Base-by-base conservation (phyloP, 331 rosid species). In the Telfairia occidentalis region DNA sequence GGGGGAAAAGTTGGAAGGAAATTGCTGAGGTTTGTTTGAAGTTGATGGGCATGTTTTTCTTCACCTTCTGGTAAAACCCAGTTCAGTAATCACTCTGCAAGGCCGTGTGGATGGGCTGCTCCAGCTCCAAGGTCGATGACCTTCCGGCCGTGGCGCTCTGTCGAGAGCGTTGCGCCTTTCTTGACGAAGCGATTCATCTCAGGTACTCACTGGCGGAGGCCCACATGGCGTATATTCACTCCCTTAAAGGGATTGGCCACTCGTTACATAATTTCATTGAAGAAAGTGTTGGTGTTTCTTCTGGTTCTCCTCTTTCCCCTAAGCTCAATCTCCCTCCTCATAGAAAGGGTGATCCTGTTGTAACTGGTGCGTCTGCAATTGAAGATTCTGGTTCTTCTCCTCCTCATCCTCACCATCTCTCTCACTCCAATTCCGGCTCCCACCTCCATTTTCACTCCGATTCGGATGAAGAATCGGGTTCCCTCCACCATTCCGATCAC, bases 81-180 rank as follows among this genome's bases (percentile, higher is more conserved):
- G 52, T 64, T 76, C 13, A 24, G 63, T 12, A 46, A 28, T 46
- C 50, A 4, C 24, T 13, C 2, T 19, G 23, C 32, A 5, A 21
- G 40, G 58, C 5, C 19, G 29, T 38, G 45, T 57, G 43, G 29
- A 94, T 95, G 98, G 98, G 98, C 30, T 94, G 98, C 78, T 50
- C 92, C 76, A 88, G 79, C 87, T 94, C 98, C 2, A 94, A 94
- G 90, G 83, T 86, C 81, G 98, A 94, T 32, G 98, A 94, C 79
- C 93, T 86, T 1, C 96, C 95, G 0, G 98, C 98, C 21, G 96
- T 94, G 15, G 76, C 79, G 12, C 85, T 94, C 2, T 94, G 98
- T 87, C 85, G 96, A 3, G 92, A 91, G 3, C 86, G 98, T 0
- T 87, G 92, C 10, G 53, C 66, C 23, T 89, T 50, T 50, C 88